phyloP scores from a whole-genome alignment of 257 asterid species.

The Solanum pinnatisectum region DNA sequence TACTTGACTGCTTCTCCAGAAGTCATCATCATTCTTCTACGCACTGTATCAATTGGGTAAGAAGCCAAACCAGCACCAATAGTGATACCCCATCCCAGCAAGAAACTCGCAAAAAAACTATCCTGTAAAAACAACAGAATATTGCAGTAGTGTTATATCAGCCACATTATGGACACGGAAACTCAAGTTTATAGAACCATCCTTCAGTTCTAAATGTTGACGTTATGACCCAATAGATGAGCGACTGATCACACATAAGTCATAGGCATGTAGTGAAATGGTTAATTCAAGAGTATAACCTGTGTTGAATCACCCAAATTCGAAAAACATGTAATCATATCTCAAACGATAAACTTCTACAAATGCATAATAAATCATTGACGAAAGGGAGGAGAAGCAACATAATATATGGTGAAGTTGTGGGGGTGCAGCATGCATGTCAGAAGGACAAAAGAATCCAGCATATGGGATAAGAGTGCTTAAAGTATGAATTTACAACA shows the following conservation, averaged over 20 bases:
- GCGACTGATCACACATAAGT: not conserved
- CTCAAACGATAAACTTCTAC: not conserved
- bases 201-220: not conserved
- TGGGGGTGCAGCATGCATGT: not conserved
- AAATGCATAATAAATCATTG: not conserved
- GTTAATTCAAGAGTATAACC: not conserved
- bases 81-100: constrained; percentile 77
- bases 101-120: constrained; percentile 68
- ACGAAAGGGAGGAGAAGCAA: not conserved
- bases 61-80: constrained; percentile 71
- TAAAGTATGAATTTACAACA: not conserved
- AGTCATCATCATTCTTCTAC: constrained; percentile 90
- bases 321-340: not conserved
- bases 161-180: not conserved
- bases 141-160: not conserved
- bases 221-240: not conserved
- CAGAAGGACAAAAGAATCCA: not conserved
- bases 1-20: constrained; percentile 78
- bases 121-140: constrained; percentile 32
- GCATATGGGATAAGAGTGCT: not conserved
- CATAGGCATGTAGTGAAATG: not conserved
- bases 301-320: not conserved
- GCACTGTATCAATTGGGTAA: constrained; percentile 69
- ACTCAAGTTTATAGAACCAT: not conserved
- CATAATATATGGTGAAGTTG: not conserved